Evolutionary conservation across 495 filamentous ascomycete species (phyloP), one percentile per base, ranked within the genome.

Genomic region (Tuber aestivum): DNA sequence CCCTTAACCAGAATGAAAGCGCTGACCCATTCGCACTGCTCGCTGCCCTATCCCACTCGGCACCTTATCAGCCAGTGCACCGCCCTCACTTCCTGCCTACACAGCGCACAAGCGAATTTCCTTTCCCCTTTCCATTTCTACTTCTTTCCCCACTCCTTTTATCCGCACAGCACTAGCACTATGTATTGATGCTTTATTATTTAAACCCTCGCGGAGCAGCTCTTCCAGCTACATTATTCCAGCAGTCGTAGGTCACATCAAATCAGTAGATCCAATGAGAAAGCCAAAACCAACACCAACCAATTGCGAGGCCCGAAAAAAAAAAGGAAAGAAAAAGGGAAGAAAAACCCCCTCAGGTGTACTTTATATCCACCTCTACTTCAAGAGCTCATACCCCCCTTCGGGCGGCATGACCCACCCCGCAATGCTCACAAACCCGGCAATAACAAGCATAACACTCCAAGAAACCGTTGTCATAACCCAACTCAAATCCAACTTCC

Each of bases 401-500:
- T 97, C 94, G 1, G 89, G 87, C 4, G 94, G 92, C 70, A 97
- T 83, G 16, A 91, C 82, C 73, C 88, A 86, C 18, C 88, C 91
- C 6, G 92, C 89, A 14, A 89, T 85, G 3, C 89, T 84, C 70
- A 98, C 83, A 27, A 87, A 89, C 38, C 83, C 86, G 0, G 89
- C 90, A 41, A 90, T 87, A 38, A 94, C 75, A 23, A 92, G 76
- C 72, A 89, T 87, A 37, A 93, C 79, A 75, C 84, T 87, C 87
- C 90, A 96, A 81, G 91, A 93, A 56, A 90, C 86, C 20, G 90
- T 93, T 82, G 91, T 93, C 50, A 95, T 87, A 16, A 91, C 86
- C 89, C 91, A 97, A 9, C 91, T 91, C 74, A 88, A 87, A 80
- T 92, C 93, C 71, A 98, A 86, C 75, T 87, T 86, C 92, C 95